These are phyloP conservation scores for Didymellaceae sp. DNA, from an alignment of 2,329 filamentous ascomycete genomes.

Conservation along the genomic window DNA sequence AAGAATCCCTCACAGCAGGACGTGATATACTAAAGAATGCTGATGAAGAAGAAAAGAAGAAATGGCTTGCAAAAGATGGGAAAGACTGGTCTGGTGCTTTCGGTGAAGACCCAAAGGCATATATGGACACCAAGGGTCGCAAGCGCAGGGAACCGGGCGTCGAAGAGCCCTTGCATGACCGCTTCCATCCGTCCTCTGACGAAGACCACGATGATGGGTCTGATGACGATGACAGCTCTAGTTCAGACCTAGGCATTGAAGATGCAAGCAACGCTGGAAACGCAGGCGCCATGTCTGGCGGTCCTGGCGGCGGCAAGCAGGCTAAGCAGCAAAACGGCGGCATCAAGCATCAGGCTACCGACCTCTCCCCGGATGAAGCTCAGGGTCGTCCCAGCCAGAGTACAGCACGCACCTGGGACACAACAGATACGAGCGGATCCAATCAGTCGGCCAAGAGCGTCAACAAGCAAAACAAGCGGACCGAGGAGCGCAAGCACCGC, in stretches of 20 bases:
- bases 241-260: slow-evolving; percentile 64
- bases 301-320: slow-evolving; percentile 20
- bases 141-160: slow-evolving; percentile 64
- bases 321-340: slow-evolving; percentile 23
- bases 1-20: slow-evolving; percentile 78
- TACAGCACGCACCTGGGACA: slow-evolving; percentile 37
- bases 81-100: slow-evolving; percentile 89
- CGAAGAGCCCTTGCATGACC: slow-evolving; percentile 60
- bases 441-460: slow-evolving; percentile 61
- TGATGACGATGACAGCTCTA: slow-evolving; percentile 46
- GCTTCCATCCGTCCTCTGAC: slow-evolving; percentile 55
- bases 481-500: slow-evolving; percentile 81
- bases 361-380: slow-evolving; percentile 33
- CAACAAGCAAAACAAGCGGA: slow-evolving; percentile 70
- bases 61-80: slow-evolving; percentile 80
- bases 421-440: slow-evolving; percentile 23
- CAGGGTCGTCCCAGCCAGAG: slow-evolving; percentile 33
- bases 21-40: slow-evolving; percentile 80
- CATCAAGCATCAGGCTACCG: slow-evolving; percentile 36
- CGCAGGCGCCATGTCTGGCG: slow-evolving; percentile 31
- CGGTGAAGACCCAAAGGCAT: slow-evolving; percentile 73
- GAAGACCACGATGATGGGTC: slow-evolving; percentile 50
- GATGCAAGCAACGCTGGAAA: slow-evolving; percentile 55
- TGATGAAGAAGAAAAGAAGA: slow-evolving; percentile 72
- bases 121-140: slow-evolving; percentile 59